phyloP scores from a whole-genome alignment of 306 rosid species.

The Dryas drummondii region DNA sequence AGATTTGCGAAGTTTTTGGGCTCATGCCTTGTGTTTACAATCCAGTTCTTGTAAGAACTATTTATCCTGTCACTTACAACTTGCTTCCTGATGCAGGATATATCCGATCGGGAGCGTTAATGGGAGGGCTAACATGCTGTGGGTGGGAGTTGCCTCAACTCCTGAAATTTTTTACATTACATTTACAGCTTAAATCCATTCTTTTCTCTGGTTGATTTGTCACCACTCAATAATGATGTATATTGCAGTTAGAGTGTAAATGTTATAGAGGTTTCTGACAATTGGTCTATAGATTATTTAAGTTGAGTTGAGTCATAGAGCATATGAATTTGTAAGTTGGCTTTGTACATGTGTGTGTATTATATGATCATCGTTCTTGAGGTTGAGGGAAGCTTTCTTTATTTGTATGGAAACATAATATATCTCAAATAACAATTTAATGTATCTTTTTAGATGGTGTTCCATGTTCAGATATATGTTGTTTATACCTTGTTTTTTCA shows the following conservation, averaged over 20 bases:
- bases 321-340: constrained; percentile 10
- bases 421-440: not conserved
- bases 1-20: not conserved
- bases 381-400: not conserved
- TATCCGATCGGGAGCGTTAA: constrained; percentile 30
- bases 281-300: not conserved
- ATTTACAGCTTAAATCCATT: constrained; percentile 28
- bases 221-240: not conserved
- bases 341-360: constrained; percentile 21
- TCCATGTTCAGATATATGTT: not conserved
- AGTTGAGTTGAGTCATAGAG: constrained; percentile 5
- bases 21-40: not conserved
- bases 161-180: constrained; percentile 16
- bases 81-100: constrained; percentile 42
- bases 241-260: constrained; percentile 28
- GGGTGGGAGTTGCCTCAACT: constrained; percentile 25
- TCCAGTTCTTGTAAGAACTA: not conserved
- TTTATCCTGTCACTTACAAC: not conserved
- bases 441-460: not conserved
- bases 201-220: constrained; percentile 10
- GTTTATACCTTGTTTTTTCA: not conserved
- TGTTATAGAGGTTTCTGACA: constrained; percentile 9
- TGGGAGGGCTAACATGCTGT: constrained; percentile 2
- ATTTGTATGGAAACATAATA: not conserved
- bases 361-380: constrained; percentile 7